These are phyloP conservation scores for Schwanniomyces sp. DNA, from an alignment of 805 yeast species.

Conservation along the genomic window DNA sequence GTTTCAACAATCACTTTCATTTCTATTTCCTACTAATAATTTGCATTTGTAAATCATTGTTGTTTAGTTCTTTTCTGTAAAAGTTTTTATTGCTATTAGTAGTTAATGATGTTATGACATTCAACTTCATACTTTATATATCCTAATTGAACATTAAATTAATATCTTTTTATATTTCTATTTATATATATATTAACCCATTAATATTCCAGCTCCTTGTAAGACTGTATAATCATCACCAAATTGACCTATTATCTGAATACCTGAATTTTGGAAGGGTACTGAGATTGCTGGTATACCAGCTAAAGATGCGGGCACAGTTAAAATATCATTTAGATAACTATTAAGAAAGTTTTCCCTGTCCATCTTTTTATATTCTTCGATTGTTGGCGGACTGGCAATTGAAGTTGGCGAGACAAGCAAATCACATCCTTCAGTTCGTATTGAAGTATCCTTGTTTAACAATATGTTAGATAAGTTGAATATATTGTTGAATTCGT, in stretches of 20 bases:
- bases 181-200: conserved; percentile 1
- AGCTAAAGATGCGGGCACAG: conserved; percentile 88
- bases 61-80: conserved; percentile 4
- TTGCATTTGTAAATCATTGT: conserved; percentile 7
- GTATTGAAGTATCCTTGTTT: conserved; percentile 7
- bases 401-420: conserved; percentile 73
- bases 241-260: conserved; percentile 83
- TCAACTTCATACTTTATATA: conserved; percentile 21
- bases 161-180: background rate
- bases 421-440: conserved; percentile 54
- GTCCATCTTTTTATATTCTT: conserved; percentile 37
- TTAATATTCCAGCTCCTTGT: conserved; percentile 21
- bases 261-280: conserved; percentile 63
- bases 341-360: conserved; percentile 52
- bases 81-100: conserved; percentile 1
- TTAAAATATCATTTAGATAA: conserved; percentile 78
- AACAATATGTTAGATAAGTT: conserved; percentile 42
- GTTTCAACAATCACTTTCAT: conserved; percentile 15
- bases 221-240: conserved; percentile 76
- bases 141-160: background rate
- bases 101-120: conserved; percentile 22
- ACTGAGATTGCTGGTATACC: conserved; percentile 85
- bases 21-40: conserved; percentile 2
- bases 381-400: conserved; percentile 52
- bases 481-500: conserved; percentile 69